Conservation (phyloP, 495 filamentous ascomycete species). For the Alectoria sarmentosa region DNA sequence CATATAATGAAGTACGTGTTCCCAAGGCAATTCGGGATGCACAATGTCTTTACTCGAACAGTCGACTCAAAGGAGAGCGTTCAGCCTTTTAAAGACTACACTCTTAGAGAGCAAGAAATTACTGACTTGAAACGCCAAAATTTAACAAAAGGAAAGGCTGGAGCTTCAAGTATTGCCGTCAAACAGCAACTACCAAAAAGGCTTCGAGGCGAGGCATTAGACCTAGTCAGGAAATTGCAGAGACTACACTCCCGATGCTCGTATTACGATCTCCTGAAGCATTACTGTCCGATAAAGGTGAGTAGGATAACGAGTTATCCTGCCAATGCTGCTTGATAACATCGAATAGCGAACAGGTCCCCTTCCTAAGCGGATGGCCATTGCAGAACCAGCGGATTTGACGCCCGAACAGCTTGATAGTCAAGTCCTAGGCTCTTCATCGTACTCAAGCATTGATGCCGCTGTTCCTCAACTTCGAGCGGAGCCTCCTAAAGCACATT, state of each 20-base stretch:
- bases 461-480: conserved; percentile 21
- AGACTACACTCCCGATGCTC: conserved; percentile 64
- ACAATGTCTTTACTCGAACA: conserved; percentile 78
- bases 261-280: conserved; percentile 64
- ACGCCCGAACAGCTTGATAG: neutral
- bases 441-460: conserved; percentile 7
- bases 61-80: conserved; percentile 56
- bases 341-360: neutral
- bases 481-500: conserved; percentile 26
- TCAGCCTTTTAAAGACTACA: conserved; percentile 74
- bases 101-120: conserved; percentile 78
- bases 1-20: conserved; percentile 91
- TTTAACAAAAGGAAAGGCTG: neutral
- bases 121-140: conserved; percentile 25
- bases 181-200: conserved; percentile 60
- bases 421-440: neutral
- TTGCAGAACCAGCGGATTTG: neutral
- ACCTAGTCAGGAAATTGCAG: conserved; percentile 62
- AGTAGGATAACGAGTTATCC: conserved; percentile 18
- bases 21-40: conserved; percentile 79
- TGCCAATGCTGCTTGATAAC: conserved; percentile 2
- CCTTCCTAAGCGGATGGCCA: neutral
- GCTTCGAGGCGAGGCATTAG: conserved; percentile 52
- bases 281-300: conserved; percentile 68
- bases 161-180: neutral